Conservation (phyloP, 164 flowering plant species). For the Chloranthus sessilifolius region DNA sequence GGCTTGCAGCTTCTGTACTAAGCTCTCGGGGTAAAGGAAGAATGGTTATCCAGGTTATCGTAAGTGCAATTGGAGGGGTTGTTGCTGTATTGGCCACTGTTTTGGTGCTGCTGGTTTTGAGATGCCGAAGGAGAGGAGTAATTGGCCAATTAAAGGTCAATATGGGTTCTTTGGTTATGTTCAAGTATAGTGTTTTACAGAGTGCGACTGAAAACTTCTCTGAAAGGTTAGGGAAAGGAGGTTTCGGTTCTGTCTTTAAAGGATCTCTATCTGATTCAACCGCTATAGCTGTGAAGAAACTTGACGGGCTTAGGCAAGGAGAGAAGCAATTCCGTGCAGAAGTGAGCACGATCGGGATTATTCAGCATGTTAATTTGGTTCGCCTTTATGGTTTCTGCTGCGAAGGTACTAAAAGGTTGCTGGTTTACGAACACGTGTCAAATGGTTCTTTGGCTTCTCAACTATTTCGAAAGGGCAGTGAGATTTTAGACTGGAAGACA, state of each 20-base stretch:
- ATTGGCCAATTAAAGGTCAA: too few relatives aligned
- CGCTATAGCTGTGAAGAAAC: slow-evolving; percentile 3
- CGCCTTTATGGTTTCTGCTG: slow-evolving; percentile 5
- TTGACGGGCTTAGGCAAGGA: slow-evolving; percentile 6
- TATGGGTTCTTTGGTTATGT: too few relatives aligned
- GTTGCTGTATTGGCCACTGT: too few relatives aligned
- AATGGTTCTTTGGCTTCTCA: slow-evolving; percentile 2
- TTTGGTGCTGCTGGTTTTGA: too few relatives aligned
- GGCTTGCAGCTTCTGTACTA: too few relatives aligned
- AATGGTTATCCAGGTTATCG: too few relatives aligned
- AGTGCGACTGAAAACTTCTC: too few relatives aligned
- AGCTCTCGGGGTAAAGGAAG: too few relatives aligned
- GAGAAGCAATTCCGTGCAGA: slow-evolving; percentile 7
- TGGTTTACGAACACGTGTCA: slow-evolving; percentile 3
- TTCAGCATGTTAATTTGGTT: slow-evolving; percentile 6
- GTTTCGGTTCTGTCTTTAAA: slow-evolving; percentile 7
- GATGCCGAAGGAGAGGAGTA: too few relatives aligned
- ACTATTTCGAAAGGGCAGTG: not conserved
- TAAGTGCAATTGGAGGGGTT: too few relatives aligned
- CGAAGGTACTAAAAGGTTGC: not conserved
- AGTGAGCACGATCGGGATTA: slow-evolving; percentile 5
- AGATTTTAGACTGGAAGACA: too few relatives aligned
- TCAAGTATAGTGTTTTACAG: too few relatives aligned
- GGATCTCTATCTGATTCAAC: slow-evolving; percentile 2
- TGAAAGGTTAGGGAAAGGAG: not conserved